Conservation (phyloP, 1,284 basidiomycete genomes). For the Vanrija sp. region DNA sequence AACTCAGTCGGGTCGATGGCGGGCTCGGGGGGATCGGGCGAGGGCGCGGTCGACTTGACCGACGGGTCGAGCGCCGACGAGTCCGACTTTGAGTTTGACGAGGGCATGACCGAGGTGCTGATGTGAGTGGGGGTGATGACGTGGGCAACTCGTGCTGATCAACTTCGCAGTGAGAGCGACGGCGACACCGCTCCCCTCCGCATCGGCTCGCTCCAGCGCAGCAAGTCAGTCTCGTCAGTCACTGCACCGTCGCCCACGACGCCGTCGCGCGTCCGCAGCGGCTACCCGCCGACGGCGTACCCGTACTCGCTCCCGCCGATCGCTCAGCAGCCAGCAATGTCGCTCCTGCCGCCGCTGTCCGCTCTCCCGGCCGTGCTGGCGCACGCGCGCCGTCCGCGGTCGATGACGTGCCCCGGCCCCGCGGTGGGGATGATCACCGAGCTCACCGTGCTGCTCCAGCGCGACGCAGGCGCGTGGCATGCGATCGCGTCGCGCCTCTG, state of each 20-base stretch:
- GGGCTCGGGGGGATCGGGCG: conserved; percentile 2
- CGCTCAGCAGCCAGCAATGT: background rate
- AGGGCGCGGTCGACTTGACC: conserved; percentile 24
- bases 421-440: conserved; percentile 12
- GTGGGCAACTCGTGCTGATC: no score
- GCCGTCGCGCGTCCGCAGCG: no score
- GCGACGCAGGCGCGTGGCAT: conserved; percentile 32
- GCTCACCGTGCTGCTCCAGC: conserved; percentile 23
- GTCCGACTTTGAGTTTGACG: conserved; percentile 29
- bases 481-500: conserved; percentile 26
- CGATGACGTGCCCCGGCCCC: conserved; percentile 8
- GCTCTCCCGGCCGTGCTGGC: conserved; percentile 13
- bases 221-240: no score
- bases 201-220: no score
- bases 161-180: no score
- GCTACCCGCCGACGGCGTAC: no score
- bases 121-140: no score
- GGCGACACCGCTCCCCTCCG: no score
- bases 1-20: background rate
- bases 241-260: no score
- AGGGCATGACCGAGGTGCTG: background rate
- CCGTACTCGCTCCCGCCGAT: no score
- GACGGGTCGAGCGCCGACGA: conserved; percentile 30
- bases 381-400: conserved; percentile 5
- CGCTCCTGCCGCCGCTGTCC: conserved; percentile 10